Evolutionary conservation across 129 eudicot species (phyloP), one percentile per base, ranked within the genome.

Genomic region (Ambrosia trifida): DNA sequence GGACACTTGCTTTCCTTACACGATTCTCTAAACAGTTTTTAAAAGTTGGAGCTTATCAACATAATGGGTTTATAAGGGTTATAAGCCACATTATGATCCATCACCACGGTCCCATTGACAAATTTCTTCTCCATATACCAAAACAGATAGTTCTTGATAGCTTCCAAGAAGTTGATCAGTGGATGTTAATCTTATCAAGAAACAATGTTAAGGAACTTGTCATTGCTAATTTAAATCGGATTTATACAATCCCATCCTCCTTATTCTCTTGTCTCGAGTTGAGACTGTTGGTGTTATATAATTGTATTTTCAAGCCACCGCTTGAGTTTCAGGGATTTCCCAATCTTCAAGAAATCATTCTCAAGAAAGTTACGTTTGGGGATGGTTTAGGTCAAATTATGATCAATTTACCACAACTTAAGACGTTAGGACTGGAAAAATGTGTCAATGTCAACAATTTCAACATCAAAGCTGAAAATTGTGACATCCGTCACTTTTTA

Each of bases 171-270:
- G 28, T 24, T 24, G 28, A 24, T 24, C 28, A 62, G 62, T 70
- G 76, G 81, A 64, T 78, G 52, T 12, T 20, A 28, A 28, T 64
- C 20, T 50, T 78, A 24, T 78, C 72, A 49, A 52, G 49, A 72
- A 53, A 70, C 1, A 36, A 40, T 70, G 72, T 78, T 0, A 53
- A 12, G 31, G 68, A 70, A 70, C 50, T 53, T 35, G 0, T 17
- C 19, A 7, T 68, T 44, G 1, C 1, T 20, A 57, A 47, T 47
- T 10, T 20, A 10, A 24, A 35, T 5, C 3, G 2, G 11, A 3
- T 0, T n/a, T 53, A 49, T 19, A 1, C 19, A 59, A 32, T 59
- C 38, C 69, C 76, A 10, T 32, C 61, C 10, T 20, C n/a, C 20
- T 10, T 77, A 5, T 69, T 58, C 19, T 38, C 56, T 7, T 77